A percentile compares a stretch with the other conserved stretches of the same genome.
phyloP scores from a whole-genome alignment of 352 stramenopile genomes.

The Phytopythium ostracodes region DNA sequence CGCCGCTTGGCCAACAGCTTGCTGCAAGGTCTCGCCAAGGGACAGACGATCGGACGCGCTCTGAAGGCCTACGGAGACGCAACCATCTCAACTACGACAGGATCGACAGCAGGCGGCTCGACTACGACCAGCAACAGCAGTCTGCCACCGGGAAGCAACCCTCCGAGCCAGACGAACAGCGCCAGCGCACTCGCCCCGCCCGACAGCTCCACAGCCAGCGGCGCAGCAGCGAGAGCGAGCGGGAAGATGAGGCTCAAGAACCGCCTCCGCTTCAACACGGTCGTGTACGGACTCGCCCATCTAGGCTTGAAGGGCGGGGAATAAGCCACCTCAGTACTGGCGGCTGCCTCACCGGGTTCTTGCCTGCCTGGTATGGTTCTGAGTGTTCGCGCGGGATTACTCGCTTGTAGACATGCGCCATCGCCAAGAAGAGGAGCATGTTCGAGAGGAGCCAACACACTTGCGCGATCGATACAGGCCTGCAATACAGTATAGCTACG shows the following conservation, averaged over 20 bases:
- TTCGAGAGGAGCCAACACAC: too few relatives aligned
- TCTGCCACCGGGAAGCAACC: neutral
- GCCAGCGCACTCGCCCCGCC: neutral
- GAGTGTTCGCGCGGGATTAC: too few relatives aligned
- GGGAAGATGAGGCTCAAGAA: slow-evolving; percentile 55
- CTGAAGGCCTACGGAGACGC: slow-evolving; percentile 49
- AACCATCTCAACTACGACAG: slow-evolving; percentile 10
- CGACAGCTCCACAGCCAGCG: neutral
- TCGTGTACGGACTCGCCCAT: slow-evolving; percentile 65
- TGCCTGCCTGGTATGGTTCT: neutral
- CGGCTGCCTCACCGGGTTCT: neutral
- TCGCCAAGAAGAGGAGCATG: neutral
- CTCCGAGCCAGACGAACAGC: slow-evolving; percentile 8
- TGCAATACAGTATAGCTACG: too few relatives aligned
- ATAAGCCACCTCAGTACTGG: slow-evolving; percentile 7
- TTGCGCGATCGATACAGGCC: too few relatives aligned
- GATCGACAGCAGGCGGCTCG: neutral
- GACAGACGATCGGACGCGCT: slow-evolving; percentile 55
- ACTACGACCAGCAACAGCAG: slow-evolving; percentile 4
- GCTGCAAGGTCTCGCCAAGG: slow-evolving; percentile 42
- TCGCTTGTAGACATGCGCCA: too few relatives aligned
- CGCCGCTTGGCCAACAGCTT: slow-evolving; percentile 49
- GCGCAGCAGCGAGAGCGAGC: slow-evolving; percentile 3
- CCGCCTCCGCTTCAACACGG: slow-evolving; percentile 62
- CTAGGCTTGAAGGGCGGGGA: slow-evolving; percentile 42